phyloP scores from a whole-genome alignment of 257 asterid genomes.

The Cinchona pubescens region DNA sequence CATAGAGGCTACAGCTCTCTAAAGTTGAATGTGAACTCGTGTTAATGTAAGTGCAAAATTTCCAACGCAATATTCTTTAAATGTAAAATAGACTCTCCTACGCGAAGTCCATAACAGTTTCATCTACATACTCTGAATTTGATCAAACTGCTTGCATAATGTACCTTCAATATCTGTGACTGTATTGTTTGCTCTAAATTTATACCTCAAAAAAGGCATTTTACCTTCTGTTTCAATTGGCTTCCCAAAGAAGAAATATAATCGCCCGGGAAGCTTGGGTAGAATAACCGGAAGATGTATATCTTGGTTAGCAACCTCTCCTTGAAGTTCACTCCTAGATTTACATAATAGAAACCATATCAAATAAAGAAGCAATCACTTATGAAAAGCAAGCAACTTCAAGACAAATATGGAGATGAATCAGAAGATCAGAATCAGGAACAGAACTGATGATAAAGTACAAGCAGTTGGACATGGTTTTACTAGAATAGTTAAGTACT shows the following conservation, averaged over 20 bases:
- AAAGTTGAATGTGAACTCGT: no score
- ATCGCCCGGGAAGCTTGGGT: conserved; percentile 87
- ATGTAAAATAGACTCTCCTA: background rate
- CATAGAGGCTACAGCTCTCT: no score
- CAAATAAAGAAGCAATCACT: background rate
- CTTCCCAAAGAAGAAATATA: conserved; percentile 77
- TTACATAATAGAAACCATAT: background rate
- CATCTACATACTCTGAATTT: background rate
- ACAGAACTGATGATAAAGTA: background rate
- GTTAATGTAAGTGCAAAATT: no score
- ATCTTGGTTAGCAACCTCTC: conserved; percentile 79
- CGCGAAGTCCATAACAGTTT: background rate
- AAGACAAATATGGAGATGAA: background rate
- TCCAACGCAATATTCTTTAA: no score
- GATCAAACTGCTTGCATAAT: background rate
- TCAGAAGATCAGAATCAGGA: background rate
- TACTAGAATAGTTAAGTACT: background rate
- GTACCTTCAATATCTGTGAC: background rate
- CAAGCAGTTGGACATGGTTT: background rate
- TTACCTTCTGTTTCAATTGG: conserved; percentile 82
- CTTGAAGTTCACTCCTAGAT: conserved; percentile 43
- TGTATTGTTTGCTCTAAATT: background rate
- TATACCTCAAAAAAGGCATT: background rate
- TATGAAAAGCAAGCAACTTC: background rate
- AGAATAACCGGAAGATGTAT: conserved; percentile 58